These are phyloP conservation scores for Boletus vinaceobasis DNA, from an alignment of 768 basidiomycete species.

Conservation along the genomic window DNA sequence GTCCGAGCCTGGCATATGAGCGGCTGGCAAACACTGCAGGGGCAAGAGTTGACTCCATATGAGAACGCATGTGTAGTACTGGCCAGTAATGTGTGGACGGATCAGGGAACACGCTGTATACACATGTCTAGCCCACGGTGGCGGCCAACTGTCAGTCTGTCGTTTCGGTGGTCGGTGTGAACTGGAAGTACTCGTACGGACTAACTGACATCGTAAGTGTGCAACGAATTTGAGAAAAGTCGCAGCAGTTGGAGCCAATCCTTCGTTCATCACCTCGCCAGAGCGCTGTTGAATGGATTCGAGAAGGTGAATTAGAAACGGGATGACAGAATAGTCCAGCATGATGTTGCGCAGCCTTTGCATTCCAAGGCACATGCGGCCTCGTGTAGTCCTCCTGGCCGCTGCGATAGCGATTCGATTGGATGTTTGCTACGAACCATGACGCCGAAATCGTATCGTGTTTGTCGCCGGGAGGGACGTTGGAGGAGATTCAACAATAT, in stretches of 20 bases:
- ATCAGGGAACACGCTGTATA: conserved; percentile 13
- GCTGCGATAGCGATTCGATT: conserved; percentile 5
- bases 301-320: conserved; percentile 12
- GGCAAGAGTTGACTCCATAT: conserved; percentile 13
- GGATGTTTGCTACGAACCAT: neutral
- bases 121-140: conserved; percentile 5
- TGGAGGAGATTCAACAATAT: neutral
- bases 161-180: neutral
- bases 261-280: neutral
- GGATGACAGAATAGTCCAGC: conserved; percentile 1
- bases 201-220: neutral
- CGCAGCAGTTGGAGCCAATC: neutral
- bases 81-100: conserved; percentile 10
- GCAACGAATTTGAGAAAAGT: neutral
- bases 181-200: neutral
- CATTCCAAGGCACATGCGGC: conserved; percentile 1
- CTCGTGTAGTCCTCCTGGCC: conserved; percentile 27
- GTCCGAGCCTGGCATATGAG: conserved; percentile 5
- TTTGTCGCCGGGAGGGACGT: neutral
- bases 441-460: neutral
- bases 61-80: conserved; percentile 13
- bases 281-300: neutral
- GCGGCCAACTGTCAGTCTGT: neutral
- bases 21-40: conserved; percentile 16
- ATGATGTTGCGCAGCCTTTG: conserved; percentile 14